phyloP scores from a whole-genome alignment of 257 asterid genomes.

The Anisodus tanguticus region DNA sequence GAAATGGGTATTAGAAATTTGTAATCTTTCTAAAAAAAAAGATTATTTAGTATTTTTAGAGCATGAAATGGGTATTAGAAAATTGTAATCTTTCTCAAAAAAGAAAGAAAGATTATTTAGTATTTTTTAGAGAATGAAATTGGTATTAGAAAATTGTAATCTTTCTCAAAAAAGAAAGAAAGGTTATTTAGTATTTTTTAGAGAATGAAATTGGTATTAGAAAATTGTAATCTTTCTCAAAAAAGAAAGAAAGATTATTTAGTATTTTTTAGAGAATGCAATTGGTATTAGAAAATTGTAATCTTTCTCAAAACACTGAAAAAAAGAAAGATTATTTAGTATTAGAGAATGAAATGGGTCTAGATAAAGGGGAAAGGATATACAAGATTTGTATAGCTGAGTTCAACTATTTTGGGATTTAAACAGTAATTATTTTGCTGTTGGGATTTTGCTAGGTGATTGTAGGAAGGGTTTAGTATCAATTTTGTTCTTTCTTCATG shows the following conservation, averaged over 20 bases:
- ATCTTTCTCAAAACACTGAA: neutral
- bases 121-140: neutral
- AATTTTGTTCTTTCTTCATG: neutral
- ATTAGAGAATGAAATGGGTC: neutral
- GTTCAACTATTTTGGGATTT: neutral
- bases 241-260: neutral
- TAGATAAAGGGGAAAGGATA: neutral
- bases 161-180: neutral
- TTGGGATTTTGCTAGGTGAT: neutral
- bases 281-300: neutral
- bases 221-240: neutral
- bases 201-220: constrained; percentile 8
- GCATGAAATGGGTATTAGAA: neutral
- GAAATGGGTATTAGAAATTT: no score
- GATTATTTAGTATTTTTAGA: no score
- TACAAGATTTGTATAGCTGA: neutral
- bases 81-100: neutral
- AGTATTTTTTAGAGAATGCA: neutral
- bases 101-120: neutral
- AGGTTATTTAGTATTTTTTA: neutral
- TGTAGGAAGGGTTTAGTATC: neutral
- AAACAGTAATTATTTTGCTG: neutral
- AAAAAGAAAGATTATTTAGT: neutral
- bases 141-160: neutral
- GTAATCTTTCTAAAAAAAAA: no score